phyloP scores from a whole-genome alignment of 2,329 filamentous ascomycete genomes.

The Arachnomyces sp. region DNA sequence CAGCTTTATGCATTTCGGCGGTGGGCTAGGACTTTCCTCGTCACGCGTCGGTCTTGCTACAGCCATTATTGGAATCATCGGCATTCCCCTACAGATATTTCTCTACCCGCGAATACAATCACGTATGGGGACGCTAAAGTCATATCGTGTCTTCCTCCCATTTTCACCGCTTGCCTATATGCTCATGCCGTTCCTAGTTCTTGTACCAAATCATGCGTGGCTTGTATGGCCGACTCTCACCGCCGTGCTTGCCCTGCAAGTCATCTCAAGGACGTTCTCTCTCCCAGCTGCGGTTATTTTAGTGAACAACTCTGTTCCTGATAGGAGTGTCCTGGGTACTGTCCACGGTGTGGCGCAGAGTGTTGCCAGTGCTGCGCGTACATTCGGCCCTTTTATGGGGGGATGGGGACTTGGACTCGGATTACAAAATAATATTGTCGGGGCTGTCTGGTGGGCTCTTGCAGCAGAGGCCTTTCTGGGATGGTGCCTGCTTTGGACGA shows the following conservation, averaged over 20 bases:
- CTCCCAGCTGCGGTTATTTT: constrained; percentile 52
- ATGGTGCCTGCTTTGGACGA: constrained; percentile 50
- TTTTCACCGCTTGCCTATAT: constrained; percentile 64
- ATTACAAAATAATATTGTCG: constrained; percentile 46
- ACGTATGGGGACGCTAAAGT: constrained; percentile 58
- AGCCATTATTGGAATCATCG: constrained; percentile 65
- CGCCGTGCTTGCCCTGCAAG: constrained; percentile 58
- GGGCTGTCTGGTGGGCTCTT: constrained; percentile 50
- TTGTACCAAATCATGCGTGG: constrained; percentile 50
- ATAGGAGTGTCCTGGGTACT: constrained; percentile 48
- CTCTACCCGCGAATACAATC: constrained; percentile 61
- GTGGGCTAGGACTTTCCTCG: constrained; percentile 66
- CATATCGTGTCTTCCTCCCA: constrained; percentile 60
- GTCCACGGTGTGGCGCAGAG: constrained; percentile 53
- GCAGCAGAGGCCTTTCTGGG: constrained; percentile 48
- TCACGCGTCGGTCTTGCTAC: constrained; percentile 67
- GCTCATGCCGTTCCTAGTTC: constrained; percentile 60
- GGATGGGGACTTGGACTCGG: constrained; percentile 49
- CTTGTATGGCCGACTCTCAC: constrained; percentile 59
- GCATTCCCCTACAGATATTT: constrained; percentile 63
- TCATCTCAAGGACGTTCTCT: constrained; percentile 63
- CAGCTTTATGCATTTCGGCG: constrained; percentile 52
- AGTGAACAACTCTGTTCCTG: constrained; percentile 53
- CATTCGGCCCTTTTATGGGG: constrained; percentile 47
- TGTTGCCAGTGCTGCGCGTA: constrained; percentile 46